Base-by-base conservation (phyloP, 441 rosid genomes). In the Syzygium syzygioides region DNA sequence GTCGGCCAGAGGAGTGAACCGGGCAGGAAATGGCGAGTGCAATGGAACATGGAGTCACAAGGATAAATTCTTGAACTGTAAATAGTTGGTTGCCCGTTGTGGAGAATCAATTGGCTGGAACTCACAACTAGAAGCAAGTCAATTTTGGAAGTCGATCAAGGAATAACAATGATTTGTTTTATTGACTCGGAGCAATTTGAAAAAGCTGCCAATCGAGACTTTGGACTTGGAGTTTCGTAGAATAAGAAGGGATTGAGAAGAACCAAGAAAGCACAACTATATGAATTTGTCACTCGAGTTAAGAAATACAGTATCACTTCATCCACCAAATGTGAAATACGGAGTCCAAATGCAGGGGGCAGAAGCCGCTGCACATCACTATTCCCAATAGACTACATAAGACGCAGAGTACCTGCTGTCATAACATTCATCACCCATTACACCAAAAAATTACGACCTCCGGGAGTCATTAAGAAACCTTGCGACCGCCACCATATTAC, bases 401-500 rank as follows among this genome's bases (percentile, higher is more conserved):
- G 28, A 41, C 23, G 18, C 15, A 20, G 80, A 71, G 50, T 11
- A 20, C 50, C n/a, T 76, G n/a, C 6, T 41, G n/a, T 4, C n/a
- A 13, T 37, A 20, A 76, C n/a, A 41, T 76, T 76, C 83, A 76
- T 76, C 52, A 13, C 52, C 83, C 80, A 12, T 50, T 20, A 37
- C 50, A 71, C 28, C 80, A 50, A 4, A 28, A 1, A 76, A 37
- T 17, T 23, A 23, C 41, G 41, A 15, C 83, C 17, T 41, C 50
- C 50, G 5, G n/a, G 17, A 76, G 52, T 41, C 17, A 4, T 76
- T 76, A 12, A 0, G 5, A 34, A 34, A 85, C 66, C 87, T 85
- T 14, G 19, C 10, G 17, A 23, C 87, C 2, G 20, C 66, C 66
- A 23, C 80, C 9, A 71, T 86, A 57, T 91, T 88, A 94, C 97